Evolutionary conservation across 306 rosid species (phyloP), one percentile per base, ranked within the genome.

Genomic region (Quercus gilva): DNA sequence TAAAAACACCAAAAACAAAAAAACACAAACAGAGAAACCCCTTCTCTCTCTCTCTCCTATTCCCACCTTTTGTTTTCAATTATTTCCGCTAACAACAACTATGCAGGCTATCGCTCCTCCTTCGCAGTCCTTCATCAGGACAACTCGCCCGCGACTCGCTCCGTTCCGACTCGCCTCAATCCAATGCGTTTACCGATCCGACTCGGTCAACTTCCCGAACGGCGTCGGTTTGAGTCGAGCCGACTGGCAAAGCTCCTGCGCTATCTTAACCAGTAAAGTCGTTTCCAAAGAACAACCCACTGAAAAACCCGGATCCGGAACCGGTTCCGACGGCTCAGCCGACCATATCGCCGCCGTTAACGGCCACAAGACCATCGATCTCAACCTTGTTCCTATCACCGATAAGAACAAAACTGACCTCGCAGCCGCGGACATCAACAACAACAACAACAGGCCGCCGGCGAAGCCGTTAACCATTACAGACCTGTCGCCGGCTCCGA

Each of bases 171-270:
- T 78, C 5, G 3, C 75, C 18, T 8, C 45, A 8, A 63, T 92
- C 43, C 84, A 88, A 79, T 91, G 97, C 68, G 91, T 82, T 11
- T 83, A 55, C 87, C 82, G 89, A 5, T 76, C 78, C 45, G 91
- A 85, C 20, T 82, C 91, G 4, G 80, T 85, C 2, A 77, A 75
- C 76, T 84, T 88, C 55, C 84, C 82, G 4, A 80, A 75, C 56
- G 91, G 91, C 53, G 29, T 81, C 75, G 90, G 89, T 6, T 55
- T 86, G 0, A 91, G 69, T 80, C 89, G 94, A 51, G 74, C 97
- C 55, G 99, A 93, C 55, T 95, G 96, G 97, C 99, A 89, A 78
- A 92, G 96, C 86, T 87, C 98, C 55, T 95, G 98, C 77, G 93
- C 99, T 74, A 95, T 95, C 53, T 83, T 95, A 5, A 75, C 98